A percentile compares a stretch with the other conserved stretches of the same genome.
These are phyloP conservation scores for Termitomyces titanicus DNA, from an alignment of 768 basidiomycete genomes.

Conservation along the genomic window DNA sequence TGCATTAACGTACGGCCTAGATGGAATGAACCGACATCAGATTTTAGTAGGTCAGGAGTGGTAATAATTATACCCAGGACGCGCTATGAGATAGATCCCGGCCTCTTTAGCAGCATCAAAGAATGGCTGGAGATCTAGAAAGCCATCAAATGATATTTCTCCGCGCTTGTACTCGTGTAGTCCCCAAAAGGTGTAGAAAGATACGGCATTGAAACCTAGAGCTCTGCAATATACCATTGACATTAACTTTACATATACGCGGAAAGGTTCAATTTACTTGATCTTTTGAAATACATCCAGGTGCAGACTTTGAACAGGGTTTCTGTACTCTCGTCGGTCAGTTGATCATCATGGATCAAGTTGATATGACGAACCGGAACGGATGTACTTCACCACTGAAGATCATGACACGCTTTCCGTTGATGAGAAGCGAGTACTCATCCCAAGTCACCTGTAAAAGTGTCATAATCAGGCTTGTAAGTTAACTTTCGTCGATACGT, in stretches of 20 bases:
- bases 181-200: slow-evolving; percentile 43
- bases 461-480: background rate
- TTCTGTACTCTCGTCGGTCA: slow-evolving; percentile 17
- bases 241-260: background rate
- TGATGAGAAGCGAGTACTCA: slow-evolving; percentile 38
- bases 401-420: slow-evolving; percentile 36
- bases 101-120: slow-evolving; percentile 51
- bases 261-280: slow-evolving; percentile 26
- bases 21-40: background rate
- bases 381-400: slow-evolving; percentile 43
- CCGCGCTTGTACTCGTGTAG: slow-evolving; percentile 43
- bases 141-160: slow-evolving; percentile 49
- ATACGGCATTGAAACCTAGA: slow-evolving; percentile 40
- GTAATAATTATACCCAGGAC: slow-evolving; percentile 36
- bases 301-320: slow-evolving; percentile 39
- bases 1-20: slow-evolving; percentile 43
- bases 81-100: slow-evolving; percentile 53
- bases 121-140: slow-evolving; percentile 51
- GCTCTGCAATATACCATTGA: slow-evolving; percentile 21
- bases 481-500: background rate
- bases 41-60: background rate
- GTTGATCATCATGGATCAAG: background rate
- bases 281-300: slow-evolving; percentile 43
- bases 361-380: slow-evolving; percentile 27
- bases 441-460: slow-evolving; percentile 39